phyloP scores from a whole-genome alignment of 108 stramenopile species.

The Asterionellopsis glacialis region DNA sequence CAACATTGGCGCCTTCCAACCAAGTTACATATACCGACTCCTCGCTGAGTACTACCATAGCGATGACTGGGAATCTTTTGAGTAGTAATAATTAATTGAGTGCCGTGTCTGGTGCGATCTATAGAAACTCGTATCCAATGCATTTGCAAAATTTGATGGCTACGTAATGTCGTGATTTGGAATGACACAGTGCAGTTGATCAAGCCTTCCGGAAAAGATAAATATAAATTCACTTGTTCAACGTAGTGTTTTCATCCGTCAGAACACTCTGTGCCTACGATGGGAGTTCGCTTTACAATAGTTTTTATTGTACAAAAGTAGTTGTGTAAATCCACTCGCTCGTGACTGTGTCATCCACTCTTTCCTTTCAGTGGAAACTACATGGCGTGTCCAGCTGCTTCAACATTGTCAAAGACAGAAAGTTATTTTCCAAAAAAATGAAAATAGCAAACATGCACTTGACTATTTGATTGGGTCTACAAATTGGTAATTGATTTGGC shows the following conservation, averaged over 20 bases:
- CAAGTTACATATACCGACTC: slow-evolving; percentile 93
- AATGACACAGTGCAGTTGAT: too few species aligned
- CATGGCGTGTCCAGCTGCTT: background rate
- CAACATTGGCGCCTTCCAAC: slow-evolving; percentile 94
- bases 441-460: background rate
- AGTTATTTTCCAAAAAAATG: background rate
- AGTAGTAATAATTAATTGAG: slow-evolving; percentile 23
- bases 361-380: background rate
- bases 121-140: too few species aligned
- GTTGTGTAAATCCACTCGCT: background rate
- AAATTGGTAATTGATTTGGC: slow-evolving; percentile 44
- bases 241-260: too few species aligned
- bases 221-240: too few species aligned
- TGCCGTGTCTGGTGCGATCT: too few species aligned
- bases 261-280: too few species aligned
- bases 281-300: too few species aligned
- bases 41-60: slow-evolving; percentile 92
- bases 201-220: too few species aligned
- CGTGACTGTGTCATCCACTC: background rate
- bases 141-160: too few species aligned
- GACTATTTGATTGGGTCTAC: slow-evolving; percentile 20
- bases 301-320: background rate
- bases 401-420: background rate
- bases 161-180: too few species aligned
- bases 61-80: slow-evolving; percentile 84